phyloP scores from a whole-genome alignment of 2,329 filamentous ascomycete species.

The Fusarium xylarioides region DNA sequence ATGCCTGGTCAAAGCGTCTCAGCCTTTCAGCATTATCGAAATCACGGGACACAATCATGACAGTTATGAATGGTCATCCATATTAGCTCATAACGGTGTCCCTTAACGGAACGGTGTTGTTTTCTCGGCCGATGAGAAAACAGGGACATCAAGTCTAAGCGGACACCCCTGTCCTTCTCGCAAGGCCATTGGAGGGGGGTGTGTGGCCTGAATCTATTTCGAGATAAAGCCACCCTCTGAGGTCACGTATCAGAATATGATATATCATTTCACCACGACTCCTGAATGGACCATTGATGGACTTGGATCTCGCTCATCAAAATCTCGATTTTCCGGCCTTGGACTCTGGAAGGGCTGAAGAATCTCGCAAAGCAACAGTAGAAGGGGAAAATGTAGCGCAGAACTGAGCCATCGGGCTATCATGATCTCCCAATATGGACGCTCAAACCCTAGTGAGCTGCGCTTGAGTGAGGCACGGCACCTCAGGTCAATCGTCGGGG shows the following conservation, averaged over 20 bases:
- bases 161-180: constrained; percentile 11
- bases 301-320: constrained; percentile 35
- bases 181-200: background rate
- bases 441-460: constrained; percentile 8
- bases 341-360: constrained; percentile 12
- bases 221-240: constrained; percentile 34
- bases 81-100: constrained; percentile 33
- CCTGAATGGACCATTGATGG: constrained; percentile 34
- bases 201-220: constrained; percentile 14
- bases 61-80: constrained; percentile 26
- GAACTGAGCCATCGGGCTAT: background rate
- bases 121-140: constrained; percentile 44
- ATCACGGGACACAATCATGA: constrained; percentile 34
- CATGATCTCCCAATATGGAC: constrained; percentile 3
- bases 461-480: constrained; percentile 22
- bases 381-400: constrained; percentile 2
- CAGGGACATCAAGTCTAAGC: constrained; percentile 25
- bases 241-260: constrained; percentile 29
- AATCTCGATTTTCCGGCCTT: constrained; percentile 37
- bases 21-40: constrained; percentile 30
- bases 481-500: constrained; percentile 22
- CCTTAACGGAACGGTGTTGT: constrained; percentile 40
- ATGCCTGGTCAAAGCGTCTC: constrained; percentile 27
- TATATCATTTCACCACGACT: constrained; percentile 29
- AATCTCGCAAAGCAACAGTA: constrained; percentile 2